Conservation (phyloP, 768 basidiomycete genomes). For the Trametes cubensis region DNA sequence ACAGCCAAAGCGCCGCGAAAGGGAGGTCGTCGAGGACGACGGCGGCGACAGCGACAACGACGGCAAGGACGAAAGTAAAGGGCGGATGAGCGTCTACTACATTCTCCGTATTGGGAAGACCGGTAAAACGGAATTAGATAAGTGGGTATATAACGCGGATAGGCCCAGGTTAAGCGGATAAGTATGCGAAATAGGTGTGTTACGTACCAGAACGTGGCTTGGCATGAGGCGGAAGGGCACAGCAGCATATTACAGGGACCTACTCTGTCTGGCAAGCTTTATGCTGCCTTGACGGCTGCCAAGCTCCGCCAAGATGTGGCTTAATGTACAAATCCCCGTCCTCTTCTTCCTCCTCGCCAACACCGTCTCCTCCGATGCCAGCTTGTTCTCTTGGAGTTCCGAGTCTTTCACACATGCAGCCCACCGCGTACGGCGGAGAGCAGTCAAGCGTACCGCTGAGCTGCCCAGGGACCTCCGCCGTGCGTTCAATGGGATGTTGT, state of each 20-base stretch:
- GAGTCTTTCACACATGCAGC: constrained; percentile 46
- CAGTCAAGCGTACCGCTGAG: constrained; percentile 59
- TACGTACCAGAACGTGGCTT: too few relatives aligned
- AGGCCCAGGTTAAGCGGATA: too few relatives aligned
- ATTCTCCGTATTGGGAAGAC: background rate
- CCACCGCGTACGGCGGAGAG: constrained; percentile 54
- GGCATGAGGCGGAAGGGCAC: too few relatives aligned
- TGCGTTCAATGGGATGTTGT: constrained; percentile 58
- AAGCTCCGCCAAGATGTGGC: constrained; percentile 20
- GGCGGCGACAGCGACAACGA: constrained; percentile 5
- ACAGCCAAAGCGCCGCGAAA: constrained; percentile 2
- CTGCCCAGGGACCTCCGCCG: constrained; percentile 72
- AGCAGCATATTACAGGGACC: too few relatives aligned
- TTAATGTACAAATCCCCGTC: constrained; percentile 28
- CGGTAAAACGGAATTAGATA: background rate
- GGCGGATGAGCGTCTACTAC: background rate
- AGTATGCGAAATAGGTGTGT: too few relatives aligned
- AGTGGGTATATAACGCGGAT: too few relatives aligned
- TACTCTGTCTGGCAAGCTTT: too few relatives aligned
- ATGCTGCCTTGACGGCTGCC: background rate
- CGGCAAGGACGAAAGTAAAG: constrained; percentile 14
- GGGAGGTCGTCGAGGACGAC: background rate
- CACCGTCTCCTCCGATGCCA: constrained; percentile 33
- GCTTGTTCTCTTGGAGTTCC: constrained; percentile 28
- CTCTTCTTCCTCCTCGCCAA: constrained; percentile 38